Percentiles rank a stretch among this genome's conserved stretches.
Conservation (phyloP, 345 rosid species). For the Lepidium didymum region DNA sequence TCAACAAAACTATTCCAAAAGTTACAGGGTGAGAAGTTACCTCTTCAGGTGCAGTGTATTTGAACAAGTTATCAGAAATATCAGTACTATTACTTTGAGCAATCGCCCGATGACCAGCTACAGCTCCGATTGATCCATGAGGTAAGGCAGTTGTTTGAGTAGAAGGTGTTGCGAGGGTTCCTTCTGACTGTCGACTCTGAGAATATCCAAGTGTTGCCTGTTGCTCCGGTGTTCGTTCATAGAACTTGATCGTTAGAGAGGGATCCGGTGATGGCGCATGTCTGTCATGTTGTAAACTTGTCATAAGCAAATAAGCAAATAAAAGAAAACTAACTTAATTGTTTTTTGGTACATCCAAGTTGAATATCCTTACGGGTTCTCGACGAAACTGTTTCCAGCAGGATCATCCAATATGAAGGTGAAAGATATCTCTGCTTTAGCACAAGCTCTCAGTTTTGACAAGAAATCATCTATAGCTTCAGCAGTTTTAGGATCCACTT, state of each 20-base stretch:
- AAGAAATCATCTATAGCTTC: constrained; percentile 86
- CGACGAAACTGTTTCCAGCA: constrained; percentile 92
- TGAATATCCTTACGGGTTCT: constrained; percentile 66
- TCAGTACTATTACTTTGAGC: constrained; percentile 85
- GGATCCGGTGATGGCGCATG: constrained; percentile 88
- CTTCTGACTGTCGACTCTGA: constrained; percentile 37
- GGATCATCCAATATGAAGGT: constrained; percentile 89
- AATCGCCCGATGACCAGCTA: constrained; percentile 78
- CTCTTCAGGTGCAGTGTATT: constrained; percentile 90
- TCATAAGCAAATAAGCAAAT: background rate
- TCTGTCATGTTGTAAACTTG: constrained; percentile 32
- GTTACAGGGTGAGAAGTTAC: constrained; percentile 26
- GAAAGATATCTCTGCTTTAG: constrained; percentile 53
- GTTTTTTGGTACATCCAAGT: background rate
- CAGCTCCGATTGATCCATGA: constrained; percentile 85
- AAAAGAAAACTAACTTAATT: background rate
- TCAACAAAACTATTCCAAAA: background rate
- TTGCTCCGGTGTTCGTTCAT: constrained; percentile 82
- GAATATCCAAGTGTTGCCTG: constrained; percentile 77
- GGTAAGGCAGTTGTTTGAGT: constrained; percentile 34
- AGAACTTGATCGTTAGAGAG: constrained; percentile 58
- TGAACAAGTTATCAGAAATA: constrained; percentile 67
- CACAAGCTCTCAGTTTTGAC: constrained; percentile 72
- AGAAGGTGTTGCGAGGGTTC: constrained; percentile 19
- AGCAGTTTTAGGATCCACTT: constrained; percentile 76